Percentiles rank a stretch among this genome's conserved stretches.
phyloP scores from a whole-genome alignment of 192 early-diverging fungal species.

The Coemansia sp. region DNA sequence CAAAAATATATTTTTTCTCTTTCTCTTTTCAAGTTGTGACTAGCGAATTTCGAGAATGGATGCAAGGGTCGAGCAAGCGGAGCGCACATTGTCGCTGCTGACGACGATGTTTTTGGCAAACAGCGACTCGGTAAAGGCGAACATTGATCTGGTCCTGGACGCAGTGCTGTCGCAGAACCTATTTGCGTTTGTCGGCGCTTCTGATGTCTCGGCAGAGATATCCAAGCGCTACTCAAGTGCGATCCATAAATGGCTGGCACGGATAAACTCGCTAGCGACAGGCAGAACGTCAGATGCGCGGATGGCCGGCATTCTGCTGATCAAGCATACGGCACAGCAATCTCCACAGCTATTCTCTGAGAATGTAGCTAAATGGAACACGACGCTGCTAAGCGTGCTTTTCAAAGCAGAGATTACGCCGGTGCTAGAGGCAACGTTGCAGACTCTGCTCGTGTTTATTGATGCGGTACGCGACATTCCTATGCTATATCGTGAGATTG shows the following conservation, averaged over 20 bases:
- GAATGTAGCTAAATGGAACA: slow-evolving; percentile 42
- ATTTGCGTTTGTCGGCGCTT: slow-evolving; percentile 17
- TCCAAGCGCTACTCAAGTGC: slow-evolving; percentile 35
- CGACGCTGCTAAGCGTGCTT: slow-evolving; percentile 26
- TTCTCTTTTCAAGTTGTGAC: slow-evolving; percentile 1
- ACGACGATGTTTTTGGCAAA: slow-evolving; percentile 46
- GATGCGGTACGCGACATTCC: slow-evolving; percentile 47
- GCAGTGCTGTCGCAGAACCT: slow-evolving; percentile 42
- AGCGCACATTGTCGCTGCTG: slow-evolving; percentile 46
- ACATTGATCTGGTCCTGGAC: slow-evolving; percentile 35
- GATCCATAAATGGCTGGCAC: slow-evolving; percentile 46
- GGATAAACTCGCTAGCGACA: slow-evolving; percentile 34
- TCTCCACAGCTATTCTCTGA: slow-evolving; percentile 34
- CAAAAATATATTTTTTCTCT: slow-evolving; percentile 3
- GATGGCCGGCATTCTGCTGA: slow-evolving; percentile 40
- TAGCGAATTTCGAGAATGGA: slow-evolving; percentile 20
- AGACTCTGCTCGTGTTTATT: slow-evolving; percentile 37
- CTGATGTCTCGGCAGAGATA: slow-evolving; percentile 12
- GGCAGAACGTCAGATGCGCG: slow-evolving; percentile 42
- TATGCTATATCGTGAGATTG: slow-evolving; percentile 39
- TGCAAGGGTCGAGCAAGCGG: slow-evolving; percentile 35
- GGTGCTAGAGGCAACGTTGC: slow-evolving; percentile 20
- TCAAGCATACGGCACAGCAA: slow-evolving; percentile 48
- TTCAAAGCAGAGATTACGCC: slow-evolving; percentile 31
- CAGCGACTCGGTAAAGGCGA: slow-evolving; percentile 30